Percentiles rank a stretch among this genome's conserved stretches.
Evolutionary conservation across 352 stramenopile genomes (phyloP).

Genomic region (Phytopythium aichiense): DNA sequence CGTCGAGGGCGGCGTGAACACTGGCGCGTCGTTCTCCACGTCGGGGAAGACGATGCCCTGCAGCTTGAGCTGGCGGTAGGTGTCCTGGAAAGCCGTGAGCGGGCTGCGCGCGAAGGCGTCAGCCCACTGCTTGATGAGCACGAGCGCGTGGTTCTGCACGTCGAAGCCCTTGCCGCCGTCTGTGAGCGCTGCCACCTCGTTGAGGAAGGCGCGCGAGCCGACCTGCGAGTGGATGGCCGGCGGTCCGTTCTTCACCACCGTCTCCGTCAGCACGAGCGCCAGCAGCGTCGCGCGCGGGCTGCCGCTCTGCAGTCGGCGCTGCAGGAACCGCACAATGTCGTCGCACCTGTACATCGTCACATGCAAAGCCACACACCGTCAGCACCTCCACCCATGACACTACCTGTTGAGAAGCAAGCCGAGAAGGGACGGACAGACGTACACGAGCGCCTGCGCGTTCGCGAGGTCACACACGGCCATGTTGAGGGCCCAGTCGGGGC

Average conservation of each 20-base stretch:
- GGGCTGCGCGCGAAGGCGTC: conserved; percentile 52
- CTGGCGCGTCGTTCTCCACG: conserved; percentile 54
- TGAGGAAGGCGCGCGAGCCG: conserved; percentile 57
- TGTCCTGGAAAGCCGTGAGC: conserved; percentile 65
- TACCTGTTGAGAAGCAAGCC: too few species aligned
- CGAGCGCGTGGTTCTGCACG: conserved; percentile 68
- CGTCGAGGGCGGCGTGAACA: conserved; percentile 64
- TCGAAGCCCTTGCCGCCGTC: conserved; percentile 66
- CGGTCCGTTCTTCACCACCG: conserved; percentile 79
- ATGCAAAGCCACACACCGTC: neutral
- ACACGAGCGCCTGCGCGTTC: conserved; percentile 47
- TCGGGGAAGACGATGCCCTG: conserved; percentile 69
- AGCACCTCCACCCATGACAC: too few species aligned
- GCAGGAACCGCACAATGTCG: conserved; percentile 54
- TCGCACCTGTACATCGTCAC: conserved; percentile 29
- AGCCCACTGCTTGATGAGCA: conserved; percentile 82
- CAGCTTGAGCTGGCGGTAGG: conserved; percentile 74
- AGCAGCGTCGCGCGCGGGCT: conserved; percentile 39
- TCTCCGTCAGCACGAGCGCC: conserved; percentile 64
- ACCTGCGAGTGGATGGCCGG: conserved; percentile 47
- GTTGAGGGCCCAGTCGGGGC: conserved; percentile 71
- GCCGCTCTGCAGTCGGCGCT: conserved; percentile 52
- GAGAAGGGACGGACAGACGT: conserved; percentile 2
- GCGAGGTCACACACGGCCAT: conserved; percentile 65
- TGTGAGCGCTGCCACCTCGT: conserved; percentile 58